These are phyloP conservation scores for Ustilago esculenta DNA, from an alignment of 1,284 basidiomycete species.

Conservation along the genomic window DNA sequence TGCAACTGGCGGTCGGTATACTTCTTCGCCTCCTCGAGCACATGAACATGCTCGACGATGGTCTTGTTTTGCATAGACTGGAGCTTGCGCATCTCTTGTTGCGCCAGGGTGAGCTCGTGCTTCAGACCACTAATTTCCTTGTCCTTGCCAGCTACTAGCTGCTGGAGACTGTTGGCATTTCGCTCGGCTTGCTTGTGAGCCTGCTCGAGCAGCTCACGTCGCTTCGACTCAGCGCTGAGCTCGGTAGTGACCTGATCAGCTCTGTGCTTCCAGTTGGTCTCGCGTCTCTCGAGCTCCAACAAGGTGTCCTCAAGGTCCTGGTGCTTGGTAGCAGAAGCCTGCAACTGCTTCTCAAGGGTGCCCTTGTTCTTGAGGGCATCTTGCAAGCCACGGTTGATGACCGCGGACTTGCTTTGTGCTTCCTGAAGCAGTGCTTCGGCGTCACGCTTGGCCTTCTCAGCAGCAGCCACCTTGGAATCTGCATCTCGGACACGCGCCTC, in stretches of 20 bases:
- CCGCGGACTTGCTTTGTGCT: conserved; percentile 70
- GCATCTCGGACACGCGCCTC: conserved; percentile 67
- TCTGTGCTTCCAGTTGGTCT: conserved; percentile 52
- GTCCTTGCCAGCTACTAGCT: conserved; percentile 76
- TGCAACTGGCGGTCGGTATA: conserved; percentile 91
- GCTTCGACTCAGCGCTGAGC: conserved; percentile 57
- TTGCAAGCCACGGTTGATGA: conserved; percentile 42
- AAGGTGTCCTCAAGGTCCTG: conserved; percentile 60
- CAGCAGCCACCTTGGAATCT: conserved; percentile 73
- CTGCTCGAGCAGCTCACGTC: conserved; percentile 63
- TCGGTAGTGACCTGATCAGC: conserved; percentile 50
- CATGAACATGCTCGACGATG: conserved; percentile 97
- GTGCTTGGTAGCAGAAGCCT: conserved; percentile 71
- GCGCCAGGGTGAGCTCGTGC: conserved; percentile 74
- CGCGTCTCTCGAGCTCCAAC: conserved; percentile 52
- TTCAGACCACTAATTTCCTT: conserved; percentile 84
- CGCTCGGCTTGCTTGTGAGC: conserved; percentile 74
- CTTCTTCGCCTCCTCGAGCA: conserved; percentile 94
- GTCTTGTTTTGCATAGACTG: conserved; percentile 89
- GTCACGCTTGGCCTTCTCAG: conserved; percentile 77
- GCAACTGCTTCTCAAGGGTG: conserved; percentile 78
- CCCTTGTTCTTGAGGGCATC: conserved; percentile 42
- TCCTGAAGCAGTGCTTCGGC: conserved; percentile 84
- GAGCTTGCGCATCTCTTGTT: conserved; percentile 74
- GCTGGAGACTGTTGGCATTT: conserved; percentile 72